phyloP scores from a whole-genome alignment of 257 asterid species.

The Salvia splendens region DNA sequence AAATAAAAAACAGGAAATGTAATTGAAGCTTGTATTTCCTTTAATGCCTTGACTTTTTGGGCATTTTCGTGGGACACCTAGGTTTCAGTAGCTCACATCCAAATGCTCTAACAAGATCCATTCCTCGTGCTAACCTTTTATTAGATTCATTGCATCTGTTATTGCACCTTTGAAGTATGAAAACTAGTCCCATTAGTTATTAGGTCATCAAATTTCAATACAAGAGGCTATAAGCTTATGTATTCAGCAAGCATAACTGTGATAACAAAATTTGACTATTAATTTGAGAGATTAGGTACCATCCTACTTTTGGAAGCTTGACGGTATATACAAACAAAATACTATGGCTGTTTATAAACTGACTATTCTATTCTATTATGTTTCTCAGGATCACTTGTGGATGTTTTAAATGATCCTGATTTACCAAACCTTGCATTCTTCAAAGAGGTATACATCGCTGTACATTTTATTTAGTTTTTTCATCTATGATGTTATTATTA shows the following conservation, averaged over 20 bases:
- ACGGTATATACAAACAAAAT: not conserved
- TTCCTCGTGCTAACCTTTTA: not conserved
- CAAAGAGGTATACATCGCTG: no score
- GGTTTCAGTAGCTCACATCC: not conserved
- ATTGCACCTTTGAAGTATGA: not conserved
- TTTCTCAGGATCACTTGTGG: no score
- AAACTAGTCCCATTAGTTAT: not conserved
- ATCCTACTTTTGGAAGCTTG: constrained; percentile 78
- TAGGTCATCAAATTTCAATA: not conserved
- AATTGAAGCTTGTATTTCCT: not conserved
- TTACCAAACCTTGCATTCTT: no score
- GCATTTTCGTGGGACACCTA: not conserved
- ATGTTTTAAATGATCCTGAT: no score
- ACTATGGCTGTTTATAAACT: constrained; percentile 50
- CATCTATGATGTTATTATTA: no score
- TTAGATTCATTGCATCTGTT: not conserved
- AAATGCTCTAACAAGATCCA: not conserved
- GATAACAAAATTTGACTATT: not conserved
- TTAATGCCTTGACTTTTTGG: not conserved
- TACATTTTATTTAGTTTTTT: no score
- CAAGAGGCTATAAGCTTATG: not conserved
- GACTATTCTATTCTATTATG: no score
- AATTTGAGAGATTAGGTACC: constrained; percentile 78
- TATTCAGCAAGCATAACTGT: not conserved
- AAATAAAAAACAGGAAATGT: not conserved